phyloP scores from a whole-genome alignment of 2,329 filamentous ascomycete genomes.

The Trichoderma lentiforme region DNA sequence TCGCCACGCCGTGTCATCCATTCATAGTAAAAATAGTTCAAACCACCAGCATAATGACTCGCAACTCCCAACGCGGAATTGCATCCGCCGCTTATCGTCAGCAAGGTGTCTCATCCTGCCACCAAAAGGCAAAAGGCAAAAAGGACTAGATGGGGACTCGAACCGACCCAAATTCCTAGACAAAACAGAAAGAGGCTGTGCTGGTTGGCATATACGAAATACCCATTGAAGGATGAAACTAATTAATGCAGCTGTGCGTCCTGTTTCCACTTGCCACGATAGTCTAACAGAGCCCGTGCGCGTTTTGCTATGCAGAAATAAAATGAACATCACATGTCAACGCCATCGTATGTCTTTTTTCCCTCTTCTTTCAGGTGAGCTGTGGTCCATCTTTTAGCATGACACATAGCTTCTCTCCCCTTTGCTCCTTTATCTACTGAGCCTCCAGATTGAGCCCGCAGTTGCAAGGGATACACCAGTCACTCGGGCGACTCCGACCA shows the following conservation, averaged over 20 bases:
- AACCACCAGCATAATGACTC: background rate
- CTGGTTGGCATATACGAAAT: background rate
- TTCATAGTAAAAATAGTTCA: background rate
- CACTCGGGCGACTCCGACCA: background rate
- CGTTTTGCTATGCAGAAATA: background rate
- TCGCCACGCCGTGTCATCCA: background rate
- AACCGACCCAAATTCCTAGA: background rate
- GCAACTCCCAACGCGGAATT: background rate
- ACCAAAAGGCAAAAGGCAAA: background rate
- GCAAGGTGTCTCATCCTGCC: background rate
- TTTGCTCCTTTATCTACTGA: background rate
- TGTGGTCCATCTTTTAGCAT: background rate
- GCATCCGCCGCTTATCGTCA: background rate
- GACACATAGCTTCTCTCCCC: background rate
- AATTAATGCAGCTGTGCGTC: background rate
- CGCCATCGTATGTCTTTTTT: background rate
- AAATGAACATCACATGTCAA: constrained; percentile 2
- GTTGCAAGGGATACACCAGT: background rate
- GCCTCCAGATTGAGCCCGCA: background rate
- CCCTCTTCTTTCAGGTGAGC: background rate
- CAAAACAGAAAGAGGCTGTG: constrained; percentile 1
- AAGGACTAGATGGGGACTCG: background rate
- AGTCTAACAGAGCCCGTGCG: background rate
- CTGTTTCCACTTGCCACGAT: background rate
- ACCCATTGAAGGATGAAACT: background rate